phyloP scores from a whole-genome alignment of 176 grass and related monocot species.

The Oryza glaberrima region DNA sequence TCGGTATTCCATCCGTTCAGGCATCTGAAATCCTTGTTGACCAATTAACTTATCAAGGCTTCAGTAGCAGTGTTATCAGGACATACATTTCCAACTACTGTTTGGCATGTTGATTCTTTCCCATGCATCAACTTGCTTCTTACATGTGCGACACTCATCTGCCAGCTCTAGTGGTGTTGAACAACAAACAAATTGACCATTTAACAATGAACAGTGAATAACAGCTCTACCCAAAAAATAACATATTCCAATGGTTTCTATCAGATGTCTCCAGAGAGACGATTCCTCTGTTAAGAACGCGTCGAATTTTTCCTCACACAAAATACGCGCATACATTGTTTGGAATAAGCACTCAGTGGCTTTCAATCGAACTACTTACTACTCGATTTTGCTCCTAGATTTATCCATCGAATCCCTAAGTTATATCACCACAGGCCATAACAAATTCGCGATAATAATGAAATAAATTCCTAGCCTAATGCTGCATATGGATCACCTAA shows the following conservation, averaged over 20 bases:
- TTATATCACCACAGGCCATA: neutral
- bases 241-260: neutral
- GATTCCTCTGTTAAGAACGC: neutral
- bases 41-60: slow-evolving; percentile 9
- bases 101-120: neutral
- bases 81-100: neutral
- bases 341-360: neutral
- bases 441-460: neutral
- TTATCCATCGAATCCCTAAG: neutral
- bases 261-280: neutral
- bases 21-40: slow-evolving; percentile 12
- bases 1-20: neutral
- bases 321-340: neutral
- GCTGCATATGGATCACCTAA: neutral
- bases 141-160: neutral
- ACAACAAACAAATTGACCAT: slow-evolving; percentile 5
- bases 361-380: no score
- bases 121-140: neutral
- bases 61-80: neutral
- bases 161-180: neutral
- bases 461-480: slow-evolving; percentile 14
- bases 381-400: neutral
- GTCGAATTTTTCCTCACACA: neutral
- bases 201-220: slow-evolving; percentile 20
- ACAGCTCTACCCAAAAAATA: neutral